Evolutionary conservation across 106 monocot genomes (phyloP).

Genomic region (Triglochin maritima): DNA sequence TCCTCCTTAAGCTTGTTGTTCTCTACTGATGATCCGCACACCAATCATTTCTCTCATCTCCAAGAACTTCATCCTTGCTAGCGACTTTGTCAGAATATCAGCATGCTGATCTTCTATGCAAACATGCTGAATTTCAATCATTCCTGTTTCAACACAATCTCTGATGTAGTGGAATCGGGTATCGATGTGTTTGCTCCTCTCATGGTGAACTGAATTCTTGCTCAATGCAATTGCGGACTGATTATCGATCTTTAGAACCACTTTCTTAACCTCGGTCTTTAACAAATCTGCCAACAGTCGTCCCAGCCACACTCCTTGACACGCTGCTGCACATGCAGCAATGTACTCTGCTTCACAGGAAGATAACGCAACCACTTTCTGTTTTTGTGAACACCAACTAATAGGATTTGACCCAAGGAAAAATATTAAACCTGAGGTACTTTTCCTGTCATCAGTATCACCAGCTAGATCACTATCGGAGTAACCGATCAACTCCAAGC

Average conservation of each 20-base stretch:
- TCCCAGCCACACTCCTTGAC: slow-evolving; percentile 11
- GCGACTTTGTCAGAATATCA: background rate
- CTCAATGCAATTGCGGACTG: background rate
- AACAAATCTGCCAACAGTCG: background rate
- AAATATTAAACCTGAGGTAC: background rate
- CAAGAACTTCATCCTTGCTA: background rate
- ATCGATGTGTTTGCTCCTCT: slow-evolving; percentile 8
- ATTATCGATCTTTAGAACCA: slow-evolving; percentile 1
- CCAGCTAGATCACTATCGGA: slow-evolving; percentile 9
- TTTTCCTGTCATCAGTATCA: slow-evolving; percentile 7
- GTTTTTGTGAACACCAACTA: slow-evolving; percentile 3
- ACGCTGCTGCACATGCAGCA: background rate
- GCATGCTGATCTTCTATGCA: background rate
- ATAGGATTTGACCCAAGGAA: background rate
- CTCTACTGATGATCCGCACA: background rate
- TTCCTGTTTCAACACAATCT: slow-evolving; percentile 5
- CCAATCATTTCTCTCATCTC: background rate
- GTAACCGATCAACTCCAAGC: background rate
- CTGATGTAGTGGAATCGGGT: slow-evolving; percentile 2
- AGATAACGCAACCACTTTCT: slow-evolving; percentile 1
- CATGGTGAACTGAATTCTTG: slow-evolving; percentile 2
- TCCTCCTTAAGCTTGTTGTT: slow-evolving; percentile 4
- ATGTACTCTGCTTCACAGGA: slow-evolving; percentile 11
- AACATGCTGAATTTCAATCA: background rate
- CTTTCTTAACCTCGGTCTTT: background rate